These are phyloP conservation scores for Penicillium pancosmium DNA, from an alignment of 495 filamentous ascomycete species.

Conservation along the genomic window DNA sequence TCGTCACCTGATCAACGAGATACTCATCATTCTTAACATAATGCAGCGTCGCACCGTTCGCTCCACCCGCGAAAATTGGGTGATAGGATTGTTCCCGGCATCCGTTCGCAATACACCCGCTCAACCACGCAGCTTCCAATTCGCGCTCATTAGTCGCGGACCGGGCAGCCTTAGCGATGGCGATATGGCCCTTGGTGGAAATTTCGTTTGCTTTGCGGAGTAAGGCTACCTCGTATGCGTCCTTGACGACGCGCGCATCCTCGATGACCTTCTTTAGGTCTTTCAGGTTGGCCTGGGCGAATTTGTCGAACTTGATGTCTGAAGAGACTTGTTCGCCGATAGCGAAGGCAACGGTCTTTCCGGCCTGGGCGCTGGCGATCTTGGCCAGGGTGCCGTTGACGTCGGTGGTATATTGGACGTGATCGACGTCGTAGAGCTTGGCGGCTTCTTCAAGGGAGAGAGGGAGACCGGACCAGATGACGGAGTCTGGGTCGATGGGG, in stretches of 20 bases:
- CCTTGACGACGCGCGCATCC: constrained; percentile 76
- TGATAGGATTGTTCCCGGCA: constrained; percentile 82
- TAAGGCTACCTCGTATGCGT: constrained; percentile 81
- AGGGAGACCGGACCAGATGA: constrained; percentile 96
- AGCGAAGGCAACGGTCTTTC: constrained; percentile 62
- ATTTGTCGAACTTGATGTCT: constrained; percentile 63
- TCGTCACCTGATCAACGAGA: constrained; percentile 43
- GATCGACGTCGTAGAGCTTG: constrained; percentile 80
- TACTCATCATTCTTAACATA: constrained; percentile 78
- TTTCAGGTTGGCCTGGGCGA: constrained; percentile 60
- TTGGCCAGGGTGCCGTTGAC: constrained; percentile 64
- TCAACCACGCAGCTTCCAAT: constrained; percentile 76
- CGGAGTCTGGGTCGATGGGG: constrained; percentile 79
- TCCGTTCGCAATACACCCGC: constrained; percentile 72
- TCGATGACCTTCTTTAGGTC: constrained; percentile 77
- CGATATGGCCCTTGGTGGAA: constrained; percentile 73
- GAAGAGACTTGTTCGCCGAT: constrained; percentile 73
- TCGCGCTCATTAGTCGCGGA: constrained; percentile 76
- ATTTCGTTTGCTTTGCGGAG: constrained; percentile 82
- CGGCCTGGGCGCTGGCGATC: constrained; percentile 43
- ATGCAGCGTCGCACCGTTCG: constrained; percentile 81
- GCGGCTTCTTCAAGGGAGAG: constrained; percentile 73
- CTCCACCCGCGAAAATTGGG: constrained; percentile 77
- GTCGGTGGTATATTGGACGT: constrained; percentile 67
- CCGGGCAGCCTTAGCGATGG: constrained; percentile 66